A percentile compares a stretch with the other conserved stretches of the same genome.
Conservation (phyloP, 176 grass and related monocot species). For the barley (Hordeum vulgare) region MorexV3_pseudomolecules_assembly NC_058521.1:26828708-26829207, state of each 20-base stretch:
- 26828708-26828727: neutral
- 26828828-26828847: neutral
- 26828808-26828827: neutral
- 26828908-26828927: neutral
- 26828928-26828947: neutral
- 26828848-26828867: neutral
- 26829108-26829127: neutral
- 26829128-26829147: neutral
- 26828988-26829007: too few species aligned
- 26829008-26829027: too few species aligned
- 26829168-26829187: neutral
- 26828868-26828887: neutral
- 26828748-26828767: neutral
- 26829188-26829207: neutral
- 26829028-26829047: too few species aligned
- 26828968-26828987: too few species aligned
- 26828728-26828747: neutral
- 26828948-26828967: too few species aligned
- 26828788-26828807: neutral
- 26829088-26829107: neutral
- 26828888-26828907: neutral
- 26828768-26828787: neutral
- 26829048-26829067: too few species aligned
- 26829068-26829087: neutral
- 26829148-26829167: neutral